These are phyloP conservation scores for Xylariaceae sp. DNA, from an alignment of 2,329 filamentous ascomycete species.

Conservation along the genomic window DNA sequence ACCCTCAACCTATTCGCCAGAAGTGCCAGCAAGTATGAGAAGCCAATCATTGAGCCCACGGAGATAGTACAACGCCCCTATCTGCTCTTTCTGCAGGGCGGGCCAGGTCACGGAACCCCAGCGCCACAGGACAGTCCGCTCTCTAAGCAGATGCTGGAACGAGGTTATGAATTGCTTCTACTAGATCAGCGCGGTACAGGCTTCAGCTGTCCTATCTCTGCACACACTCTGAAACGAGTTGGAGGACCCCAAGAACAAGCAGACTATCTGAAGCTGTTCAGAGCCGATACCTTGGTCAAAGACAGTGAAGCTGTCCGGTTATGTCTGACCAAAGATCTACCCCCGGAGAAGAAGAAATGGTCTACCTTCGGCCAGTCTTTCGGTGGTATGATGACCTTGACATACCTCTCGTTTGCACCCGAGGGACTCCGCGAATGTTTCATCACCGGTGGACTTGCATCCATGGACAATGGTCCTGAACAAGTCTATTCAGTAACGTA, in stretches of 20 bases:
- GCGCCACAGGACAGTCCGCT: slow-evolving; percentile 70
- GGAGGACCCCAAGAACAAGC: slow-evolving; percentile 66
- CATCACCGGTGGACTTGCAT: slow-evolving; percentile 77
- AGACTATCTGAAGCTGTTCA: slow-evolving; percentile 76
- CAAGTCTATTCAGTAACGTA: slow-evolving; percentile 73
- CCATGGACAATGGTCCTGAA: slow-evolving; percentile 67
- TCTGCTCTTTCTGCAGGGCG: slow-evolving; percentile 77
- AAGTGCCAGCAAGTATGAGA: slow-evolving; percentile 64
- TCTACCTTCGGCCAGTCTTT: slow-evolving; percentile 87
- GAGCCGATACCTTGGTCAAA: slow-evolving; percentile 84
- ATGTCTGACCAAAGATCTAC: slow-evolving; percentile 66
- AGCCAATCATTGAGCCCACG: slow-evolving; percentile 47
- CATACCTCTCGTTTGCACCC: slow-evolving; percentile 78
- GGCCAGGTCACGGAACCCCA: slow-evolving; percentile 74
- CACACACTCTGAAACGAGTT: slow-evolving; percentile 63
- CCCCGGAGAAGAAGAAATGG: slow-evolving; percentile 72
- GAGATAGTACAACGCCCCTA: slow-evolving; percentile 47
- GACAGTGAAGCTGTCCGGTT: slow-evolving; percentile 84
- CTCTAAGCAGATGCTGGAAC: slow-evolving; percentile 66
- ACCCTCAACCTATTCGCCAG: slow-evolving; percentile 75
- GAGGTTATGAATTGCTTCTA: slow-evolving; percentile 79
- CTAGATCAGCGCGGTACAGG: slow-evolving; percentile 93
- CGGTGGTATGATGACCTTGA: slow-evolving; percentile 80
- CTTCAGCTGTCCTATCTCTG: slow-evolving; percentile 74
- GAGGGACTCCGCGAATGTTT: slow-evolving; percentile 79